These are phyloP conservation scores for Fusarium robinianum DNA, from an alignment of 2,329 filamentous ascomycete species.

Conservation along the genomic window DNA sequence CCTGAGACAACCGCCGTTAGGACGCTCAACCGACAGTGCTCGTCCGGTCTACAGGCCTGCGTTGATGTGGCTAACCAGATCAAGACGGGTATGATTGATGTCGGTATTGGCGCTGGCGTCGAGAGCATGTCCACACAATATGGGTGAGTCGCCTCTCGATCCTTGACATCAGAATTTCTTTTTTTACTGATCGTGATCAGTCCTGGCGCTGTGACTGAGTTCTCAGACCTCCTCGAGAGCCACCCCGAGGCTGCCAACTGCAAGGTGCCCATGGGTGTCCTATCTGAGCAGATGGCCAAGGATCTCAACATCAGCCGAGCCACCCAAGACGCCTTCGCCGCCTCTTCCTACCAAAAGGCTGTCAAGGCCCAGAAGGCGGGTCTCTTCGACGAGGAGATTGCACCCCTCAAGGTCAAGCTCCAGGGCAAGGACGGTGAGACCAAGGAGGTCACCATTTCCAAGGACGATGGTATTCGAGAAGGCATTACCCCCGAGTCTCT, in stretches of 20 bases:
- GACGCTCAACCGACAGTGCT: conserved; percentile 92
- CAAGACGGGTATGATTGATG: conserved; percentile 87
- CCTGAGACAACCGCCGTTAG: conserved; percentile 83
- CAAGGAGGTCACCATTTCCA: conserved; percentile 78
- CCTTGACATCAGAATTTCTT: neutral
- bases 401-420: conserved; percentile 81
- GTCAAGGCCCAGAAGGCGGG: conserved; percentile 80
- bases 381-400: conserved; percentile 92
- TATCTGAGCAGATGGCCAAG: conserved; percentile 94
- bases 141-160: conserved; percentile 60
- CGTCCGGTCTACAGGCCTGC: conserved; percentile 87
- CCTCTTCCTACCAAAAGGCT: conserved; percentile 90
- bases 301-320: conserved; percentile 73
- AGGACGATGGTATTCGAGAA: conserved; percentile 84
- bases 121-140: conserved; percentile 97
- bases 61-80: conserved; percentile 96
- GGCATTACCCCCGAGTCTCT: conserved; percentile 87
- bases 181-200: conserved; percentile 45
- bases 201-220: conserved; percentile 85
- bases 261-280: conserved; percentile 94
- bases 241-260: conserved; percentile 87
- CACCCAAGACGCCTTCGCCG: conserved; percentile 90
- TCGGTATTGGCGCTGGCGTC: conserved; percentile 91
- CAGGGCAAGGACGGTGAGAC: conserved; percentile 89
- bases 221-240: conserved; percentile 84